Percentiles rank a stretch among this genome's conserved stretches.
Evolutionary conservation across 352 stramenopile species (phyloP).

Genomic region (Phytophthora cryptogea): DNA sequence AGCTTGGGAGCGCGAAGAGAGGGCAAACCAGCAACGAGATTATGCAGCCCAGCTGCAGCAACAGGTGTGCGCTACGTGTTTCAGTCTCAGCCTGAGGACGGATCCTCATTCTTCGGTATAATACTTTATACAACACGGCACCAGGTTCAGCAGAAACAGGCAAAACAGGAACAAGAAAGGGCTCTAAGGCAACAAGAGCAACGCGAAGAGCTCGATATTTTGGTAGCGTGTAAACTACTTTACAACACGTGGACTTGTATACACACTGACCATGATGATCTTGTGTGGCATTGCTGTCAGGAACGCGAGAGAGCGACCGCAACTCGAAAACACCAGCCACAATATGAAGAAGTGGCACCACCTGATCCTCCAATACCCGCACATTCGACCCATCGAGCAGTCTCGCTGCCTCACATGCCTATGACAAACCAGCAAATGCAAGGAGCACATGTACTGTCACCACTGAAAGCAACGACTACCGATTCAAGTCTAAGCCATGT

Average conservation of each 20-base stretch:
- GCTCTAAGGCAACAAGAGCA: slow-evolving; percentile 46
- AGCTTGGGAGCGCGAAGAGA: slow-evolving; percentile 57
- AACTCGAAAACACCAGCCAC: slow-evolving; percentile 20
- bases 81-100: neutral
- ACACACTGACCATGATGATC: neutral
- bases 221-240: slow-evolving; percentile 22
- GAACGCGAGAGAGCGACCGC: slow-evolving; percentile 18
- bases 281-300: slow-evolving; percentile 1
- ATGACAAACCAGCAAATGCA: slow-evolving; percentile 8
- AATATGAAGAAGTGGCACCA: slow-evolving; percentile 8
- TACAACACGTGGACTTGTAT: neutral
- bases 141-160: slow-evolving; percentile 56
- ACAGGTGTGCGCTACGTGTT: slow-evolving; percentile 34
- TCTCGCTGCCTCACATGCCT: neutral
- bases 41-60: slow-evolving; percentile 73
- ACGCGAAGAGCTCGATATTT: slow-evolving; percentile 49
- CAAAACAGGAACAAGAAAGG: slow-evolving; percentile 45
- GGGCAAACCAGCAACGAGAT: slow-evolving; percentile 54
- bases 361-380: neutral
- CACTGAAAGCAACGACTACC: slow-evolving; percentile 1
- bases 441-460: neutral
- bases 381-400: slow-evolving; percentile 2
- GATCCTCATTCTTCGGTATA: neutral
- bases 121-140: too few species aligned
- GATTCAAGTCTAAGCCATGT: neutral